Evolutionary conservation across 106 monocot species (phyloP).

Genomic region (Phalaenopsis equestris): DNA sequence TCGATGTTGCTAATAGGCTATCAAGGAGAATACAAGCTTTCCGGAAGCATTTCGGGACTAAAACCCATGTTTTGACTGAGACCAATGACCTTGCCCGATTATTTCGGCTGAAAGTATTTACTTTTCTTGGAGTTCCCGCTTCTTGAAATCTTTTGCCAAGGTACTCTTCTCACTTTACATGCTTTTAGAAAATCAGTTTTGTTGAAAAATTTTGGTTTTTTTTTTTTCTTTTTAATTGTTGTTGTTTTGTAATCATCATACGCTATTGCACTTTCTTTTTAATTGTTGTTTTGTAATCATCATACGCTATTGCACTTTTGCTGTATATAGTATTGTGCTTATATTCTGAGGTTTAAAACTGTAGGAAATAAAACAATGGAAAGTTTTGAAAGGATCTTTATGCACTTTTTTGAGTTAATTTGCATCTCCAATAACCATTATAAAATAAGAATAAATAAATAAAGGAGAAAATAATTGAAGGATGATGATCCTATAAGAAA

Average conservation of each 20-base stretch:
- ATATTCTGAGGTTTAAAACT: not conserved
- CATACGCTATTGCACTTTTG: too few relatives aligned
- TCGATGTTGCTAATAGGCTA: slow-evolving; percentile 58
- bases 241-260: too few relatives aligned
- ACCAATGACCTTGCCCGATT: slow-evolving; percentile 47
- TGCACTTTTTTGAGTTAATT: too few relatives aligned
- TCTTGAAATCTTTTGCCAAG: not conserved
- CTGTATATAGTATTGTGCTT: not conserved
- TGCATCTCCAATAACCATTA: too few relatives aligned
- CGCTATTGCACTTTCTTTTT: too few relatives aligned
- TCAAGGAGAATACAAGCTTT: slow-evolving; percentile 16
- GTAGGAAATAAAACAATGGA: too few relatives aligned
- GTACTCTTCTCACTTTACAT: not conserved
- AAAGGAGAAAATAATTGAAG: too few relatives aligned
- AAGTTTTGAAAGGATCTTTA: too few relatives aligned
- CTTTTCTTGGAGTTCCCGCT: slow-evolving; percentile 27
- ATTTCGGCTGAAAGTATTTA: slow-evolving; percentile 49
- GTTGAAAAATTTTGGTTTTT: not conserved
- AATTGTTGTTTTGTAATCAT: too few relatives aligned
- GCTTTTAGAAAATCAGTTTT: not conserved
- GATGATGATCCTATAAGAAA: too few relatives aligned
- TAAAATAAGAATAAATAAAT: too few relatives aligned
- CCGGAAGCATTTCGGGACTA: slow-evolving; percentile 10
- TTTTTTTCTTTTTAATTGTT: too few relatives aligned
- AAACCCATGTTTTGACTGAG: slow-evolving; percentile 35